These are phyloP conservation scores for Chimonanthus praecox DNA, from an alignment of 164 flowering plant species.

Conservation along the genomic window DNA sequence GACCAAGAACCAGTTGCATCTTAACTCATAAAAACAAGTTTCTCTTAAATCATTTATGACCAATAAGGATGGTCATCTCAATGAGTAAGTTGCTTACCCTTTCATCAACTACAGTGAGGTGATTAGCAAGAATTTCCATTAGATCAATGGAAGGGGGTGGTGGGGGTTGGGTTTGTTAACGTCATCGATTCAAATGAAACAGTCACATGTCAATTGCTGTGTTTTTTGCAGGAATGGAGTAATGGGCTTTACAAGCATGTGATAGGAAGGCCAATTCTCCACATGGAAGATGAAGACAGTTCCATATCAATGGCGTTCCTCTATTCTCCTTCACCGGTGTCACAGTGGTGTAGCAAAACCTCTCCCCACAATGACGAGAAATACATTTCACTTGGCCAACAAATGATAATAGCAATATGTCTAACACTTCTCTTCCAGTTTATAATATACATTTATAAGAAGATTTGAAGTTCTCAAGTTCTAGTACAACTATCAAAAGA, in stretches of 20 bases:
- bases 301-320: slow-evolving; percentile 68
- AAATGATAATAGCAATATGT: slow-evolving; percentile 36
- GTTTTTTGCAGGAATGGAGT: slow-evolving; percentile 45
- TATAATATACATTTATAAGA: slow-evolving; percentile 20
- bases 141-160: no score
- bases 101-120: no score
- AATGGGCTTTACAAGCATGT: slow-evolving; percentile 70
- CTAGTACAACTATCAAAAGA: no score
- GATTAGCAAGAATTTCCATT: no score
- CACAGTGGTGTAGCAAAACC: neutral
- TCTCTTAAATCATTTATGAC: no score
- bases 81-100: no score
- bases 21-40: no score
- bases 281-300: slow-evolving; percentile 29
- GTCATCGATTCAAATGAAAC: no score
- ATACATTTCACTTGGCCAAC: slow-evolving; percentile 50
- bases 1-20: no score
- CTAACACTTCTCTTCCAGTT: slow-evolving; percentile 41
- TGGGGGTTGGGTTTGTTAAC: no score
- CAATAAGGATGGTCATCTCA: no score
- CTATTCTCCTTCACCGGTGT: slow-evolving; percentile 38
- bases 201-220: neutral
- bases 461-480: slow-evolving; percentile 12
- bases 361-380: slow-evolving; percentile 14
- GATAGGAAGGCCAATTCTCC: slow-evolving; percentile 63